These are phyloP conservation scores for Alternaria postmessia DNA, from an alignment of 2,329 filamentous ascomycete genomes.

Conservation along the genomic window DNA sequence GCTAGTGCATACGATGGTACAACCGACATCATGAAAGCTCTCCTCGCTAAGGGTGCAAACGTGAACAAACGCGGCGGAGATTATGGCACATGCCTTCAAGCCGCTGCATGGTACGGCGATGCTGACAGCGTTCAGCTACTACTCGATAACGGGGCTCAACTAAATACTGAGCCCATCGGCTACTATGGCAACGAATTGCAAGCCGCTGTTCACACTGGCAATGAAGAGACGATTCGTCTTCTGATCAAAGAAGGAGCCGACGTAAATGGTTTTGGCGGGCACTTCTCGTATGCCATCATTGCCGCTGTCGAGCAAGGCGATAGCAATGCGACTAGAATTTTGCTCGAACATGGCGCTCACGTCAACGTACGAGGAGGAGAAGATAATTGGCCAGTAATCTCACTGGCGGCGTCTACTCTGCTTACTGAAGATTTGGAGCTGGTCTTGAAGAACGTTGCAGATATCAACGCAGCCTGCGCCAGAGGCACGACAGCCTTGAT, in stretches of 20 bases:
- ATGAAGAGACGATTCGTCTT: conserved; percentile 26
- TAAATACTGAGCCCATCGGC: conserved; percentile 30
- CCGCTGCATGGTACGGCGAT: conserved; percentile 25
- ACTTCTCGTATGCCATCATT: conserved; percentile 28
- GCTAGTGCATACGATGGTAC: conserved; percentile 35
- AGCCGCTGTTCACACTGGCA: conserved; percentile 27
- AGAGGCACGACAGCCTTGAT: conserved; percentile 33
- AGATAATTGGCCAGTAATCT: conserved; percentile 29
- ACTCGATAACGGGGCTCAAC: conserved; percentile 28
- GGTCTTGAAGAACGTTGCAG: conserved; percentile 27
- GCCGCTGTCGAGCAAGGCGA: conserved; percentile 26
- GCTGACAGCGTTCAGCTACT: conserved; percentile 31
- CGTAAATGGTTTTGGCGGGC: conserved; percentile 28
- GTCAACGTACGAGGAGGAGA: conserved; percentile 33
- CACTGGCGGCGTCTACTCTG: conserved; percentile 24
- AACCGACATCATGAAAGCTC: conserved; percentile 23
- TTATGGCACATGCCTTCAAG: conserved; percentile 33
- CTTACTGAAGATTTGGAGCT: conserved; percentile 22
- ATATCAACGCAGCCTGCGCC: conserved; percentile 30
- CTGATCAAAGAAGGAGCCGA: conserved; percentile 30
- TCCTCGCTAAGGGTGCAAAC: conserved; percentile 30
- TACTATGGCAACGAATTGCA: conserved; percentile 32
- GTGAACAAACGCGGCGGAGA: conserved; percentile 32
- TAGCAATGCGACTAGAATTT: conserved; percentile 15
- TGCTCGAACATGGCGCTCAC: conserved; percentile 30